Evolutionary conservation across 1,284 basidiomycete genomes (phyloP).

Genomic region (Rhizopogon hawkerae): DNA sequence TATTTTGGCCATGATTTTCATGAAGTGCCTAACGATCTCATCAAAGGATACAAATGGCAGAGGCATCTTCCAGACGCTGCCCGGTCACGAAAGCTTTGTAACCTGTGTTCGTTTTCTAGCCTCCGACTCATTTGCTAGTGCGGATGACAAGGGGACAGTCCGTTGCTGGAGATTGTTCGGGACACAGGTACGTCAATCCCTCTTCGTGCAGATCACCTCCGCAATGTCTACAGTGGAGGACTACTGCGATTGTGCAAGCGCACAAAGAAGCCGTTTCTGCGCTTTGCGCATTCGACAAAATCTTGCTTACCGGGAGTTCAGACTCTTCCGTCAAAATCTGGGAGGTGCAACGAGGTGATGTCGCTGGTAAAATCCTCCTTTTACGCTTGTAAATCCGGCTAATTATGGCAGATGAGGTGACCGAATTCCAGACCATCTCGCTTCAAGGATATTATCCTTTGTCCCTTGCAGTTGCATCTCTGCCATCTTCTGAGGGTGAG

Average conservation of each 20-base stretch:
- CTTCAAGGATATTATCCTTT: conserved; percentile 71
- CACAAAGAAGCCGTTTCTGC: conserved; percentile 66
- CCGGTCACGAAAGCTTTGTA: conserved; percentile 68
- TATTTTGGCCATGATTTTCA: not conserved
- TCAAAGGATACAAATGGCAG: conserved; percentile 38
- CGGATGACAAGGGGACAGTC: conserved; percentile 65
- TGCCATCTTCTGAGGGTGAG: conserved; percentile 66
- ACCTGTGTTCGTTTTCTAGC: conserved; percentile 65
- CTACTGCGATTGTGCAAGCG: conserved; percentile 39
- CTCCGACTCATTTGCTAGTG: conserved; percentile 49
- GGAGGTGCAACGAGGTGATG: conserved; percentile 31
- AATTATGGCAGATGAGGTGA: conserved; percentile 33
- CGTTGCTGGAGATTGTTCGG: conserved; percentile 42
- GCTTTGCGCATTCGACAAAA: conserved; percentile 39
- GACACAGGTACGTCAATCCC: conserved; percentile 29
- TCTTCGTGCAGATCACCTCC: conserved; percentile 16
- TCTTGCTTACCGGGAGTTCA: conserved; percentile 71
- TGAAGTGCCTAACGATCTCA: not conserved
- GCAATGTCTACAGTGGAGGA: conserved; percentile 42
- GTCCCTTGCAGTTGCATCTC: conserved; percentile 50
- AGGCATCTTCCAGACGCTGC: conserved; percentile 62
- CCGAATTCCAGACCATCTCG: conserved; percentile 52
- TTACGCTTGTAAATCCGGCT: not conserved
- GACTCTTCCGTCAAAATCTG: conserved; percentile 73
- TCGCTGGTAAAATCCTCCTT: conserved; percentile 25